These are phyloP conservation scores for Eragrostis nindensis DNA, from an alignment of 176 grass and related monocot genomes.

Conservation along the genomic window DNA sequence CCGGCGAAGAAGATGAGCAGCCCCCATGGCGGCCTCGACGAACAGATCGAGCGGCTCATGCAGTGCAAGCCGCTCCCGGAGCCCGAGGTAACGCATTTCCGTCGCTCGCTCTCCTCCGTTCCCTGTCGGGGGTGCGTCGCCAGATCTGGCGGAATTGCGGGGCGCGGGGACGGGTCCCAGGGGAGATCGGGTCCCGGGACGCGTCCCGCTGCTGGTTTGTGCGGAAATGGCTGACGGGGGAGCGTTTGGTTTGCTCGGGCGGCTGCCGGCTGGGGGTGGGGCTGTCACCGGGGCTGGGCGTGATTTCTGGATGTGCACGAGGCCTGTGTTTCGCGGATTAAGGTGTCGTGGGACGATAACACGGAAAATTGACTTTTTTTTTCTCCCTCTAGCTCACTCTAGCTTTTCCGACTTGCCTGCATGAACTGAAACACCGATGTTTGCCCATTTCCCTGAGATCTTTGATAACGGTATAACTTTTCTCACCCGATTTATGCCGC, in stretches of 20 bases:
- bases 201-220: not conserved
- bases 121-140: not conserved
- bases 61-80: slow-evolving; percentile 98
- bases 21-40: slow-evolving; percentile 86
- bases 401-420: not conserved
- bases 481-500: not conserved
- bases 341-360: not conserved
- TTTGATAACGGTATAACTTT: not conserved
- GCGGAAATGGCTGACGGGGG: slow-evolving; percentile 16
- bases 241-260: not conserved
- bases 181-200: slow-evolving; percentile 24
- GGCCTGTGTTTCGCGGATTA: not conserved
- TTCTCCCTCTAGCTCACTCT: no score
- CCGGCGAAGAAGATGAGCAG: slow-evolving; percentile 56
- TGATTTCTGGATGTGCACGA: not conserved
- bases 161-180: not conserved
- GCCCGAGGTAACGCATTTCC: slow-evolving; percentile 58
- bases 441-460: not conserved
- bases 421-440: not conserved
- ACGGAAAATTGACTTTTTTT: not conserved
- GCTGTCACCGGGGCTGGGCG: not conserved
- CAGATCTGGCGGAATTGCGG: slow-evolving; percentile 45
- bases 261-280: not conserved
- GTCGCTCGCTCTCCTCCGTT: not conserved
- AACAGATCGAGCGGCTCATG: slow-evolving; percentile 95